Evolutionary conservation across 2,329 filamentous ascomycete species (phyloP).

Genomic region (Onygena corvina): DNA sequence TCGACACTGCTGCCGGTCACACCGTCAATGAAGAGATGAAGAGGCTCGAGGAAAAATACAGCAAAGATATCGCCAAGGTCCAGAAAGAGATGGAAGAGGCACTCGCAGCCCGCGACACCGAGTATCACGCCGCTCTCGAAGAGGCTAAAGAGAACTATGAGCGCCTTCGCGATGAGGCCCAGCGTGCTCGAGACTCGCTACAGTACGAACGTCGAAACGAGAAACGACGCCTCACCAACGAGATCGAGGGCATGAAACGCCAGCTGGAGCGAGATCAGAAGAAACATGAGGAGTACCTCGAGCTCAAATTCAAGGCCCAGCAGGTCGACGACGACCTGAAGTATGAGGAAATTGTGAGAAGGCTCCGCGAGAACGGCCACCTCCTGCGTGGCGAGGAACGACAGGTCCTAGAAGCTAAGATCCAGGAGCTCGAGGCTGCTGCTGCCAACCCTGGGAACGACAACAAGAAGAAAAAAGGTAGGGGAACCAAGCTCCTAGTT

Average conservation of each 20-base stretch:
- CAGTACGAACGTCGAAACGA: conserved; percentile 8
- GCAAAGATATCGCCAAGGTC: conserved; percentile 5
- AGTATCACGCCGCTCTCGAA: conserved; percentile 3
- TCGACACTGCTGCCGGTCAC: conserved; percentile 3
- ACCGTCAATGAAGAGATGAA: conserved; percentile 8
- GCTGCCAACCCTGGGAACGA: neutral
- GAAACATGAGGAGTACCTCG: conserved; percentile 4
- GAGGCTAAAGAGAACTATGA: conserved; percentile 10
- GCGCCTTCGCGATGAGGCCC: conserved; percentile 5
- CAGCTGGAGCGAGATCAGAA: conserved; percentile 6
- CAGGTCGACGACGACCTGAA: conserved; percentile 6
- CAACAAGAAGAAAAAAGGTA: conserved; percentile 7
- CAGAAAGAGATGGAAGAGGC: conserved; percentile 8
- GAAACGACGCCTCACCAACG: conserved; percentile 5
- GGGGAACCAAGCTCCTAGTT: conserved; percentile 6
- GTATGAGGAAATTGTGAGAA: conserved; percentile 7
- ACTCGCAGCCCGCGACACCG: conserved; percentile 5
- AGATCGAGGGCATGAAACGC: conserved; percentile 7
- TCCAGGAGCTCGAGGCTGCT: conserved; percentile 1
- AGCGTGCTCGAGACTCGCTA: conserved; percentile 2
- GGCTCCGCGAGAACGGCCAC: conserved; percentile 6
- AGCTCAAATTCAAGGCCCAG: conserved; percentile 7
- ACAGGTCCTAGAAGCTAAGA: neutral
- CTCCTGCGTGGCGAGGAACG: conserved; percentile 5
- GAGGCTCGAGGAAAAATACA: conserved; percentile 9